Conservation (phyloP, 352 stramenopile species). For the Globisporangium acanthophoron region DNA sequence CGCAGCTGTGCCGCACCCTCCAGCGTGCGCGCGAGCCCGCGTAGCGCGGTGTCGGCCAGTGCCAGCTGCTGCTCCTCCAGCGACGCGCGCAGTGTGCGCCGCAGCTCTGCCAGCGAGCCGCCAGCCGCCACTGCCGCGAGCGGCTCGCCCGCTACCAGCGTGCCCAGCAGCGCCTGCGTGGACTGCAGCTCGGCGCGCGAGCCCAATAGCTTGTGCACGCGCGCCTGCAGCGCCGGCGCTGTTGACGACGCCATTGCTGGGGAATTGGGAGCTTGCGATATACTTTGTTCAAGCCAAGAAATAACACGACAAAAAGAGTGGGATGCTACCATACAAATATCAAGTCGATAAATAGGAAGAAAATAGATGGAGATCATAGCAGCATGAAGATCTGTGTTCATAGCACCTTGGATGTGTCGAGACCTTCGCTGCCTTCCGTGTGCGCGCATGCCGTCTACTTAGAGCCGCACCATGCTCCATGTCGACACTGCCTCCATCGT, state of each 20-base stretch:
- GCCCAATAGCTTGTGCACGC: conserved; percentile 58
- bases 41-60: conserved; percentile 40
- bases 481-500: conserved; percentile 44
- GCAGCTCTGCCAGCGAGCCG: conserved; percentile 31
- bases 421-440: neutral
- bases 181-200: conserved; percentile 59
- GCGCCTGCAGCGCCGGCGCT: conserved; percentile 28
- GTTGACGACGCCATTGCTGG: neutral
- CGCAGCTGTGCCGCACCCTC: conserved; percentile 28
- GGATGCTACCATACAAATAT: neutral
- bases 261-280: neutral
- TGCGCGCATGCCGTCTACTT: conserved; percentile 4
- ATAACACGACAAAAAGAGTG: neutral
- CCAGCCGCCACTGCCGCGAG: neutral
- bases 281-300: neutral
- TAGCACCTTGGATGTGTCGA: neutral
- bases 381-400: too few relatives aligned
- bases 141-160: conserved; percentile 32
- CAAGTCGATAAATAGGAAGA: neutral
- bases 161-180: conserved; percentile 49
- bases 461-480: conserved; percentile 56
- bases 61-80: conserved; percentile 50
- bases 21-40: conserved; percentile 38
- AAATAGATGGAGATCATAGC: neutral
- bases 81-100: conserved; percentile 36